Evolutionary conservation across 495 filamentous ascomycete genomes (phyloP).

Genomic region (Opeltia flavorubescens): DNA sequence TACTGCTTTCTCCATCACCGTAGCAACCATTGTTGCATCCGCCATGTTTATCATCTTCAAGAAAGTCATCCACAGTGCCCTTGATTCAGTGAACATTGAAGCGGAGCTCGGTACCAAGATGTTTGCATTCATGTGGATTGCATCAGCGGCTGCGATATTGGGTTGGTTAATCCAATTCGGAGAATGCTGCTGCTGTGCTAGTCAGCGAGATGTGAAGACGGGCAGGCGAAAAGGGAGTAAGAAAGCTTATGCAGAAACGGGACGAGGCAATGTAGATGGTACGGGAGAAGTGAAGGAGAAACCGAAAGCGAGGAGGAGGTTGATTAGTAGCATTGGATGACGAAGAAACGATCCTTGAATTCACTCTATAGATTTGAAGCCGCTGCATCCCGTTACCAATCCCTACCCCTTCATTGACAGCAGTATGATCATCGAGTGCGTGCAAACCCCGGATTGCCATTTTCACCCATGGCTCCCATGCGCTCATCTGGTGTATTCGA

Average conservation of each 20-base stretch:
- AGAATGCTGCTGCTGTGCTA: conserved; percentile 60
- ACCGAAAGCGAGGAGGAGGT: conserved; percentile 1
- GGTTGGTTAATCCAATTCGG: conserved; percentile 58
- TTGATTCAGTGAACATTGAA: conserved; percentile 58
- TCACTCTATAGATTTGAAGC: not conserved
- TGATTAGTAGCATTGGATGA: not conserved
- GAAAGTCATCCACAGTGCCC: conserved; percentile 46
- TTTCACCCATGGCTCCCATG: too few relatives aligned
- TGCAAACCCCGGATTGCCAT: too few relatives aligned
- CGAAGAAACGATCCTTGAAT: not conserved
- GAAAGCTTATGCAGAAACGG: conserved; percentile 17
- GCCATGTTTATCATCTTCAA: conserved; percentile 70
- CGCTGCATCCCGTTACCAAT: not conserved
- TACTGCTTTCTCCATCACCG: conserved; percentile 48
- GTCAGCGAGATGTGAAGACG: conserved; percentile 41
- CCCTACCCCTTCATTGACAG: not conserved
- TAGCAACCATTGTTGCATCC: conserved; percentile 59
- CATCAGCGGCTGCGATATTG: conserved; percentile 46
- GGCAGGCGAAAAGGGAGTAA: conserved; percentile 32
- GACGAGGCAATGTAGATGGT: not conserved
- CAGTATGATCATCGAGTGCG: too few relatives aligned
- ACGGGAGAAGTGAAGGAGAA: not conserved
- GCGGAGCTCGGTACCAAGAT: conserved; percentile 57
- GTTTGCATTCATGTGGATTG: conserved; percentile 87
- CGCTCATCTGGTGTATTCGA: too few relatives aligned